Conservation (phyloP, 2,329 filamentous ascomycete species). For the Cercospora janseana region DNA sequence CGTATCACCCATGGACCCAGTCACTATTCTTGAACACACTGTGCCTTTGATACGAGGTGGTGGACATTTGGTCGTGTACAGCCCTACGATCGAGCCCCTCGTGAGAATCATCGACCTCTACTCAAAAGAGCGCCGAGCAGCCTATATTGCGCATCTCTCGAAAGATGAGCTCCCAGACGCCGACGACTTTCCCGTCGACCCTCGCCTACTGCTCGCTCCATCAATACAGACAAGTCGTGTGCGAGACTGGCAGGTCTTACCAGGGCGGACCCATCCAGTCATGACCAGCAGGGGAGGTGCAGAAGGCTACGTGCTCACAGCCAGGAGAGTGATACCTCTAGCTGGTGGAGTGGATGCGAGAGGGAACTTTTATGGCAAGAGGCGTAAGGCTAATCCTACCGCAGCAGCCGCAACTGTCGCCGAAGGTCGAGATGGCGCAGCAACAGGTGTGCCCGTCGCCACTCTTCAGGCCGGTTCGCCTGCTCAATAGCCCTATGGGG, state of each 20-base stretch:
- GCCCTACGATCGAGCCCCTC: constrained; percentile 74
- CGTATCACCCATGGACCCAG: constrained; percentile 76
- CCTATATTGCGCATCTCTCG: constrained; percentile 58
- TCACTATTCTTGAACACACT: constrained; percentile 69
- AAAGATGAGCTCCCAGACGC: constrained; percentile 37
- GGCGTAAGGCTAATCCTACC: constrained; percentile 54
- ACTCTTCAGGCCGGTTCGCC: too few species aligned
- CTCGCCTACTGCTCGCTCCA: constrained; percentile 75
- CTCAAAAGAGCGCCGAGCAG: constrained; percentile 72
- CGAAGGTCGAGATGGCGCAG: neutral
- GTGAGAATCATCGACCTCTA: constrained; percentile 78
- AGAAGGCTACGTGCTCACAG: constrained; percentile 88
- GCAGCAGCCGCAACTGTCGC: neutral
- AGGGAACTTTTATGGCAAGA: constrained; percentile 66
- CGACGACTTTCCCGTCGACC: constrained; percentile 82
- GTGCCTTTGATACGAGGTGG: constrained; percentile 81
- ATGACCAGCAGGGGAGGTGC: constrained; percentile 88
- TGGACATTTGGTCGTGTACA: constrained; percentile 82
- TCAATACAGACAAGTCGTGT: constrained; percentile 77
- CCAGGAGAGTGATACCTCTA: constrained; percentile 73
- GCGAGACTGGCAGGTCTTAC: constrained; percentile 84
- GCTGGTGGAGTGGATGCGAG: constrained; percentile 78
- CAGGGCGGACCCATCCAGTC: constrained; percentile 84
- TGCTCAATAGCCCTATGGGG: too few species aligned
- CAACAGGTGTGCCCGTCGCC: neutral